A percentile compares a stretch with the other conserved stretches of the same genome.
Evolutionary conservation across 2,329 filamentous ascomycete species (phyloP).

Genomic region (Colletotrichum sp.): DNA sequence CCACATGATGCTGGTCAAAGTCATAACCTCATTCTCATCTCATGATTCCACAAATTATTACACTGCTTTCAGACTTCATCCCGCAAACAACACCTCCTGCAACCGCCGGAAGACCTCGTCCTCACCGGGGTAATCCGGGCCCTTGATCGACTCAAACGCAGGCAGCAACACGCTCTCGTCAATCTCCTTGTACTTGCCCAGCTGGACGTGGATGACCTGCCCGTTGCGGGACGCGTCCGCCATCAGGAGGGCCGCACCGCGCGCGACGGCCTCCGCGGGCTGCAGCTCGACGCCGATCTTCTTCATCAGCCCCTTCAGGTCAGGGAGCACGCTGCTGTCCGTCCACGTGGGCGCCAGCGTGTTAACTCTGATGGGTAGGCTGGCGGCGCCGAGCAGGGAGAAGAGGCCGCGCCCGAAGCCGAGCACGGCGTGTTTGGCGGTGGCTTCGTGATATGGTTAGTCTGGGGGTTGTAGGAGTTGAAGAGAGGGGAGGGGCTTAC

Average conservation of each 20-base stretch:
- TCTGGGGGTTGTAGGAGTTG: not conserved
- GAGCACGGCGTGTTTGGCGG: conserved; percentile 59
- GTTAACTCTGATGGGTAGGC: conserved; percentile 59
- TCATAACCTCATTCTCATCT: not conserved
- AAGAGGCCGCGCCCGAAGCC: conserved; percentile 56
- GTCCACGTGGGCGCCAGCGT: conserved; percentile 27
- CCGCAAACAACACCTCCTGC: not conserved
- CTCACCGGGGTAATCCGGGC: conserved; percentile 35
- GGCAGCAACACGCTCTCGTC: conserved; percentile 50
- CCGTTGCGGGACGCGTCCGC: conserved; percentile 51
- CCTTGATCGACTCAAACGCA: conserved; percentile 34
- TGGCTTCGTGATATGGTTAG: conserved; percentile 32
- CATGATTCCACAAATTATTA: not conserved
- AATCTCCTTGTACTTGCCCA: conserved; percentile 56
- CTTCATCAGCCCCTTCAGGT: conserved; percentile 38
- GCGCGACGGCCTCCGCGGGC: conserved; percentile 50
- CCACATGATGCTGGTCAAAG: not conserved
- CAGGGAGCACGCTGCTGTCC: conserved; percentile 46
- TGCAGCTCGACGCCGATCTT: conserved; percentile 47
- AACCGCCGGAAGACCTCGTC: conserved; percentile 37
- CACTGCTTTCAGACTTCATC: not conserved
- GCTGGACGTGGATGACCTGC: conserved; percentile 55
- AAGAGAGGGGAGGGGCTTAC: conserved; percentile 28
- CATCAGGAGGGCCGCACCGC: conserved; percentile 54
- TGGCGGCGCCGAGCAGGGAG: conserved; percentile 36